Conservation (phyloP, 2,329 filamentous ascomycete species). For the Ceratocystis cubensis region DNA sequence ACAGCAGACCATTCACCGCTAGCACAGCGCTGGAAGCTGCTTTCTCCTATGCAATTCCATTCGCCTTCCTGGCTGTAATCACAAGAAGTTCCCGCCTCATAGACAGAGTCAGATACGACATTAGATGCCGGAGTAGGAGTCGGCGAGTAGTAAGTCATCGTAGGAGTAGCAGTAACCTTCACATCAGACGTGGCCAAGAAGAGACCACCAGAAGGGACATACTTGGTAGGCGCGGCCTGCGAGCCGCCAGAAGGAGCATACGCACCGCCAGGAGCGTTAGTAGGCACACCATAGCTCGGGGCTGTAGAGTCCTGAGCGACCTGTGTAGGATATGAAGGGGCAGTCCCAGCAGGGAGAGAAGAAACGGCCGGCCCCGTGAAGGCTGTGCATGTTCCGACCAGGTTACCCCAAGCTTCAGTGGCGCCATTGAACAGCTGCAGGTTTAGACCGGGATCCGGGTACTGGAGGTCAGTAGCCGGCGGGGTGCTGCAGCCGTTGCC, state of each 20-base stretch:
- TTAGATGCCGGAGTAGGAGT: constrained; percentile 12
- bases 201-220: constrained; percentile 29
- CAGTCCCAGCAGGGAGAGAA: constrained; percentile 23
- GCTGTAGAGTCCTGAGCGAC: constrained; percentile 22
- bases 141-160: neutral
- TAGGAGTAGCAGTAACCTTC: constrained; percentile 22
- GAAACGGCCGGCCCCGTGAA: constrained; percentile 24
- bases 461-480: constrained; percentile 41
- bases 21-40: constrained; percentile 43
- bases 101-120: constrained; percentile 16
- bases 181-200: constrained; percentile 30
- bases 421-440: constrained; percentile 38
- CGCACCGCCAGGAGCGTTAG: neutral
- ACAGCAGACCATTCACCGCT: constrained; percentile 38
- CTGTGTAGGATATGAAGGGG: constrained; percentile 25
- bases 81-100: constrained; percentile 23
- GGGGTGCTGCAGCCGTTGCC: constrained; percentile 41
- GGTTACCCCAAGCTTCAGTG: constrained; percentile 28
- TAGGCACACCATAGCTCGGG: constrained; percentile 1
- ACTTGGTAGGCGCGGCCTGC: constrained; percentile 18
- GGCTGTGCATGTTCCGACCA: constrained; percentile 24
- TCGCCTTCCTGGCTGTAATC: constrained; percentile 32
- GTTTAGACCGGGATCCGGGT: constrained; percentile 48
- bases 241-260: neutral
- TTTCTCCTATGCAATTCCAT: constrained; percentile 43